These are phyloP conservation scores for Metschnikowia proteae DNA, from an alignment of 805 yeast species.

Conservation along the genomic window DNA sequence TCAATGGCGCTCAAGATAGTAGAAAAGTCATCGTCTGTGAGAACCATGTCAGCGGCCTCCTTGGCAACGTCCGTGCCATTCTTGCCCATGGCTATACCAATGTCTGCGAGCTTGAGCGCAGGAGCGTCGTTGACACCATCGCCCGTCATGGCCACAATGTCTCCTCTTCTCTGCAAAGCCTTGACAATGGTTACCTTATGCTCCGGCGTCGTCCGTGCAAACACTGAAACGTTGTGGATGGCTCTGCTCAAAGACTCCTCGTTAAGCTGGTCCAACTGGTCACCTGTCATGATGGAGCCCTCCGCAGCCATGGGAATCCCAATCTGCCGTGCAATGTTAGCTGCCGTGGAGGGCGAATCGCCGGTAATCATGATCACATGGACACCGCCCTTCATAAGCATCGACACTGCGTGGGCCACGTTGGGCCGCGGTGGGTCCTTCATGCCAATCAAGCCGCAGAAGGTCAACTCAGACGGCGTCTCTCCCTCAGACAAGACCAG, in stretches of 20 bases:
- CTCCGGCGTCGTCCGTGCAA: constrained; percentile 94
- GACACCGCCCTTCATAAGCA: constrained; percentile 86
- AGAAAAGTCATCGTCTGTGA: constrained; percentile 94
- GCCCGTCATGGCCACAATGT: constrained; percentile 98
- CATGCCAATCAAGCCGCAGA: constrained; percentile 90
- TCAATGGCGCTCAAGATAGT: constrained; percentile 91
- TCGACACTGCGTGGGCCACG: constrained; percentile 70
- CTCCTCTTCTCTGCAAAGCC: constrained; percentile 87
- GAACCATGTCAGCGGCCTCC: constrained; percentile 96
- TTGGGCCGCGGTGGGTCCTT: constrained; percentile 96
- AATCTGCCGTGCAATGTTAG: constrained; percentile 78
- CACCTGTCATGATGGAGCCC: constrained; percentile 78
- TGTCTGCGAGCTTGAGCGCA: constrained; percentile 93
- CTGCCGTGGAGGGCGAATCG: constrained; percentile 84
- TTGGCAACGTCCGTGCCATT: constrained; percentile 98
- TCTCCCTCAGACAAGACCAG: constrained; percentile 34
- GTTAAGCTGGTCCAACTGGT: constrained; percentile 66
- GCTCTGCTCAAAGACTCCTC: constrained; percentile 72
- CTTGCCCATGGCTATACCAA: constrained; percentile 90
- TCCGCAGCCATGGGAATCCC: constrained; percentile 77
- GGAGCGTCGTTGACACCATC: constrained; percentile 99
- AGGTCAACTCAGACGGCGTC: constrained; percentile 48
- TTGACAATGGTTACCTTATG: constrained; percentile 87
- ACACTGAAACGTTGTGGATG: constrained; percentile 78
- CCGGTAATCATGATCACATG: constrained; percentile 99